A percentile compares a stretch with the other conserved stretches of the same genome.
These are phyloP conservation scores for Rhizopus arrhizus DNA, from an alignment of 371 early-diverging fungal genomes.

Conservation along the genomic window DNA sequence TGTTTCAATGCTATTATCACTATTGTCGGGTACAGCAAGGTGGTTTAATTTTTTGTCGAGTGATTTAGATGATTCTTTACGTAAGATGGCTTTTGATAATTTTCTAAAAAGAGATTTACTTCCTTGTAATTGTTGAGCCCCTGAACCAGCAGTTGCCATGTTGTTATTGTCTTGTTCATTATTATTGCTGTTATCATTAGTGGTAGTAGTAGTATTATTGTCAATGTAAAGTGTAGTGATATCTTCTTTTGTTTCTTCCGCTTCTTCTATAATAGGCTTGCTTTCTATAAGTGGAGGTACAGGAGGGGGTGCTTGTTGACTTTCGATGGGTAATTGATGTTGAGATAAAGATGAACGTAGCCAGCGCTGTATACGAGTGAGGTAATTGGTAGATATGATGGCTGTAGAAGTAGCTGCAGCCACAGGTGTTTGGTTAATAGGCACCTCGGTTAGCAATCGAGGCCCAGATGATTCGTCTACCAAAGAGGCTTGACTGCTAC, in stretches of 20 bases:
- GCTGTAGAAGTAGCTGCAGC: constrained; percentile 24
- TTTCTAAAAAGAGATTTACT: constrained; percentile 33
- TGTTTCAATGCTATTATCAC: constrained; percentile 7
- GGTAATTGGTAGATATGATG: constrained; percentile 38
- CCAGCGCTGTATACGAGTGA: constrained; percentile 50
- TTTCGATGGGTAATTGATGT: constrained; percentile 30
- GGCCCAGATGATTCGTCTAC: constrained; percentile 7
- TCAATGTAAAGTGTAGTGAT: constrained; percentile 5
- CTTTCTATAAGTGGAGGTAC: constrained; percentile 18
- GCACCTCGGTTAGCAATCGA: constrained; percentile 26
- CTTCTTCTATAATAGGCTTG: constrained; percentile 19
- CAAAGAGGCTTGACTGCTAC: constrained; percentile 44
- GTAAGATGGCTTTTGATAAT: constrained; percentile 29
- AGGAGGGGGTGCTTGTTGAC: constrained; percentile 7
- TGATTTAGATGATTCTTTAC: constrained; percentile 22
- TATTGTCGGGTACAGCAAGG: constrained; percentile 6
- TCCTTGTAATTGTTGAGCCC: constrained; percentile 1
- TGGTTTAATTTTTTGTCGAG: constrained; percentile 21
- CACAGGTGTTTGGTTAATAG: constrained; percentile 22
- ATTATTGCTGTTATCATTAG: neutral
- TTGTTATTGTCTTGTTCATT: constrained; percentile 1
- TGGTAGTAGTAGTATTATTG: neutral
- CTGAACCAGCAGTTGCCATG: constrained; percentile 4
- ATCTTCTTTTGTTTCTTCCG: constrained; percentile 16
- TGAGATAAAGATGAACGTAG: constrained; percentile 47